Base-by-base conservation (phyloP, 768 basidiomycete species). In the Termitomyces bulborhizus region DNA sequence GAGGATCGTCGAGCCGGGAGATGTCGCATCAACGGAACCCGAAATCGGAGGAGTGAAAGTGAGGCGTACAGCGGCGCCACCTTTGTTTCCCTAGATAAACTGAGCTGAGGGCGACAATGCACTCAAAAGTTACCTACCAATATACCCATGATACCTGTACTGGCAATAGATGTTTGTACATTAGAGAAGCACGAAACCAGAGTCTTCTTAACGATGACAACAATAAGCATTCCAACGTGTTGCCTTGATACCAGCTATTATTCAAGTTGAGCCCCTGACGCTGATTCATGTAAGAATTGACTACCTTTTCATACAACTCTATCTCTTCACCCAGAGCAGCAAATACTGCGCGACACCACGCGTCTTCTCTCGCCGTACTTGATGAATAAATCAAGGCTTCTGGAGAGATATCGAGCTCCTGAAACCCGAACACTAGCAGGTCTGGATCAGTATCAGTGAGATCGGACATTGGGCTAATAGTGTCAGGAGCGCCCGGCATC, bases 341-440 rank as follows among this genome's bases (percentile, higher is more conserved):
- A 59, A 88, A 78, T 7, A 85, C 70, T 1, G 89, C 86, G 5
- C 72, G 37, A 67, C 65, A 76, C 91, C 91, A 93, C 0, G 83
- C 81, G 40, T 90, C 89, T 62, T 89, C 88, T 55, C 79, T 76
- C 7, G 73, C 64, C 0, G 84, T 81, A 32, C 78, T 81, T 0
- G 82, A 77, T 2, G 85, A 76, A 56, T 92, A 91, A 0, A 94
- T 64, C 53, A 92, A 71, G 8, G 90, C 88, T 67, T 90, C 88
- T 0, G 90, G 75, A 0, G 89, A 90, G 3, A 84, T 74, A 64
- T 93, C 90, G 3, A 91, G 69, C 63, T 93, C 90, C 67, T 93
- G 90, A 60, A 93, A 90, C 1, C 82, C 87, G 3, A 91, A 65
- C n/a, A 87, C 83, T 18, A 90, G 66, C 7, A 93, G 57, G 62